These are phyloP conservation scores for Phaeotremella skinneri DNA, from an alignment of 768 basidiomycete species.

Conservation along the genomic window DNA sequence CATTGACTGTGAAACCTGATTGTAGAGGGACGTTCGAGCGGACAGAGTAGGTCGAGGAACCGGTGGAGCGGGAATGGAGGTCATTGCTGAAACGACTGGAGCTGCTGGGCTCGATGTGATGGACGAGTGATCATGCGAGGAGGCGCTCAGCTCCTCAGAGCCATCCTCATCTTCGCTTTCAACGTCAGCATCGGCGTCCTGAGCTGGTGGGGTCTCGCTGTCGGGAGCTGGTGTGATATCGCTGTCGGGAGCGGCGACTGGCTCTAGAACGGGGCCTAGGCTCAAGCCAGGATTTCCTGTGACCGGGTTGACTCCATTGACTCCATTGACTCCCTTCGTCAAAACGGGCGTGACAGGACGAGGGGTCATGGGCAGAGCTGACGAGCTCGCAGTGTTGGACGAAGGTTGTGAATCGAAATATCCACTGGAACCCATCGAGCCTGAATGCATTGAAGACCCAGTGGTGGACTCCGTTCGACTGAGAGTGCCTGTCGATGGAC, in stretches of 20 bases:
- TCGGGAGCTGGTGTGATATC: no score
- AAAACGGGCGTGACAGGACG: neutral
- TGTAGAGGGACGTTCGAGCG: conserved; percentile 32
- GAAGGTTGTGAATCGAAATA: conserved; percentile 29
- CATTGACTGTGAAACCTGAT: conserved; percentile 39
- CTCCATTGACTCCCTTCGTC: neutral
- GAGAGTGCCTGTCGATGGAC: conserved; percentile 7
- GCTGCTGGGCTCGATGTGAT: neutral
- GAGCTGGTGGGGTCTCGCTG: no score
- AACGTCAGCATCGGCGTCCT: conserved; percentile 6
- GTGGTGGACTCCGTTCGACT: conserved; percentile 13
- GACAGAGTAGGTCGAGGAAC: conserved; percentile 11
- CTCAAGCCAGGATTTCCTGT: neutral
- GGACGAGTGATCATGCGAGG: neutral
- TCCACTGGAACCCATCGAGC: conserved; percentile 9
- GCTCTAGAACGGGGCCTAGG: neutral
- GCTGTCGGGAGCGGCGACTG: neutral
- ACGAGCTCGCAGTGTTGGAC: conserved; percentile 11
- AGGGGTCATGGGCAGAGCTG: conserved; percentile 8
- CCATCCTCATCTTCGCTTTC: conserved; percentile 20
- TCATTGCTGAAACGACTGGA: neutral
- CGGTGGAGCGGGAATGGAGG: neutral
- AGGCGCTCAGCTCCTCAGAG: conserved; percentile 6
- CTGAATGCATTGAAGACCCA: conserved; percentile 7
- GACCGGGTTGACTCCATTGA: neutral